Evolutionary conservation across 306 rosid species (phyloP), one percentile per base, ranked within the genome.

Genomic region (Begonia loranthoides): DNA sequence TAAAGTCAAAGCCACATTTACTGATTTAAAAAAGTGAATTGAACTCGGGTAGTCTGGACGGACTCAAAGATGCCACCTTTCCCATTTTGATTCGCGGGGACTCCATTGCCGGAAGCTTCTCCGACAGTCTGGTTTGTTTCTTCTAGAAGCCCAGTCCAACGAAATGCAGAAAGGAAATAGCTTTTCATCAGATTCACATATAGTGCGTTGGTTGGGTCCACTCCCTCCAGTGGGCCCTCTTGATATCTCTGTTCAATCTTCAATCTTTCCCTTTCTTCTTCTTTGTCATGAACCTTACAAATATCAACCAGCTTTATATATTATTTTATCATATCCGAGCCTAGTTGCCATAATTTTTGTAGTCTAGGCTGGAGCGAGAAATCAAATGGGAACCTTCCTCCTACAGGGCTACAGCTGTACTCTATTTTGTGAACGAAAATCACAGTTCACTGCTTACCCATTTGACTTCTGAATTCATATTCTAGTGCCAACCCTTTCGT

Each of bases 381-480:
- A 28, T n/a, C 47, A 43, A 10, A 43, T 7, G n/a, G 47, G 47
- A 43, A n/a, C 47, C 47, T n/a, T 43, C 15, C 15, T 11, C n/a
- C 15, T 43, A n/a, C 3, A 43, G 47, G 45, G 47, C 13, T 10
- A 57, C 61, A 57, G 16, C 61, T 10, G 44, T 45, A 45, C 19
- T 54, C 43, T 15, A 28, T 57, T 45, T 9, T n/a, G 46, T 57
- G n/a, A 12, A 9, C 44, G 34, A 15, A 9, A 15, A 57, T 57
- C 47, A 10, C 45, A 45, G 47, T 21, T 4, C 45, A 24, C 12
- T 57, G 53, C 36, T 50, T 21, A 15, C 54, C 34, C 54, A 3
- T 57, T 46, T 58, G 62, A 58, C 62, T 58, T 58, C 12, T 24
- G 6, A 12, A 28, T 55, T 16, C 28, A 22, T 38, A 13, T 24